Conservation (phyloP, 148 eudicot genomes). For the Cornus controversa region DNA sequence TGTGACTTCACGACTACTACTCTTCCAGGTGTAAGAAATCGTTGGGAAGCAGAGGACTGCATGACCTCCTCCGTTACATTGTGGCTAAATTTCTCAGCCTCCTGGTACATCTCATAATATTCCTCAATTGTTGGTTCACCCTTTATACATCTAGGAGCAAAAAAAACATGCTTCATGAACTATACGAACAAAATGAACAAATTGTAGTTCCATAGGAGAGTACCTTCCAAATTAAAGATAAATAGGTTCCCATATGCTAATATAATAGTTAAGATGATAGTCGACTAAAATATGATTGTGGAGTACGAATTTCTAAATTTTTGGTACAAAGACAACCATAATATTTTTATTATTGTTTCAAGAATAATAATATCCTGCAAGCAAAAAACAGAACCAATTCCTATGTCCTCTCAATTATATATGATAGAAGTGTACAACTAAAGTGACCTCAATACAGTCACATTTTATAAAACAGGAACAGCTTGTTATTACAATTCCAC, state of each 20-base stretch:
- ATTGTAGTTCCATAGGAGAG: conserved; percentile 5
- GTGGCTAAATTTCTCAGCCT: conserved; percentile 65
- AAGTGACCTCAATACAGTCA: neutral
- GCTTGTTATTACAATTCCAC: neutral
- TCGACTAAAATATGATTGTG: neutral
- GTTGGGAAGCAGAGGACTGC: conserved; percentile 65
- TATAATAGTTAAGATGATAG: neutral
- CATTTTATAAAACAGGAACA: neutral
- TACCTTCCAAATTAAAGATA: neutral
- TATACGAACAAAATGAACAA: neutral
- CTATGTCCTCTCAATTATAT: neutral
- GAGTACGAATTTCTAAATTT: neutral
- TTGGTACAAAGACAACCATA: neutral
- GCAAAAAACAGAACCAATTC: neutral
- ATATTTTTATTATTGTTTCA: neutral
- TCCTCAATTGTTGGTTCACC: conserved; percentile 97
- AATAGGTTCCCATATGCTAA: neutral
- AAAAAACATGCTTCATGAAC: conserved; percentile 6
- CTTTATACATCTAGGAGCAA: conserved; percentile 76
- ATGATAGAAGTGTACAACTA: neutral
- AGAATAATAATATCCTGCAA: neutral
- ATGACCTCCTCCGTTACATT: conserved; percentile 73
- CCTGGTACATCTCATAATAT: conserved; percentile 60
- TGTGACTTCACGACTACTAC: conserved; percentile 86
- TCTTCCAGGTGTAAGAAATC: conserved; percentile 73